phyloP scores from a whole-genome alignment of 768 basidiomycete genomes.

The Gyrodon lividus region DNA sequence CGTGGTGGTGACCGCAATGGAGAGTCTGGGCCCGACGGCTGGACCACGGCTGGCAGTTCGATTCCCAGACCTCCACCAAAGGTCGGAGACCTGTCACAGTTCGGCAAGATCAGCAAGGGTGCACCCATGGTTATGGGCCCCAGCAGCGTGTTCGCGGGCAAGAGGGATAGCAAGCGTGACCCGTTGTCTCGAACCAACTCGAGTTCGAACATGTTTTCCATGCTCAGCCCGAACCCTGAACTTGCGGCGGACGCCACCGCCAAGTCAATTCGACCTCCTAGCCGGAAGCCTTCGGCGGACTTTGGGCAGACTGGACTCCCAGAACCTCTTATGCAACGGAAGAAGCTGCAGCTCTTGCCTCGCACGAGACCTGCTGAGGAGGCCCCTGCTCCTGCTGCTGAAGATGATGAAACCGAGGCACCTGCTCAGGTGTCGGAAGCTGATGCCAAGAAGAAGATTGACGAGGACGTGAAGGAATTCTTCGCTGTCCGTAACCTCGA shows the following conservation, averaged over 20 bases:
- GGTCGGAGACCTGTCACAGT: slow-evolving; percentile 83
- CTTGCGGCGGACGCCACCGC: slow-evolving; percentile 49
- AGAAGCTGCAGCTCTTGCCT: slow-evolving; percentile 71
- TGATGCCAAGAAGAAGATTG: slow-evolving; percentile 72
- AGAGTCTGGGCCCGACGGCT: slow-evolving; percentile 77
- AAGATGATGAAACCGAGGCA: slow-evolving; percentile 52
- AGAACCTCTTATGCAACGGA: slow-evolving; percentile 55
- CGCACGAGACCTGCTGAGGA: slow-evolving; percentile 57
- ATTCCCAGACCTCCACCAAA: slow-evolving; percentile 62
- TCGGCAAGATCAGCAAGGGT: slow-evolving; percentile 81
- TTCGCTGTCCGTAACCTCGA: slow-evolving; percentile 79
- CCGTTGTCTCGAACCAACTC: slow-evolving; percentile 80
- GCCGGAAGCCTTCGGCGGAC: slow-evolving; percentile 52
- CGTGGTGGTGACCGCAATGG: slow-evolving; percentile 74
- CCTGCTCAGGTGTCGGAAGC: slow-evolving; percentile 56
- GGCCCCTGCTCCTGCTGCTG: slow-evolving; percentile 43
- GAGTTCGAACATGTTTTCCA: slow-evolving; percentile 83
- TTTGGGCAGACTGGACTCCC: slow-evolving; percentile 43
- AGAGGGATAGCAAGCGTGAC: slow-evolving; percentile 68
- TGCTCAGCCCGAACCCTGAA: slow-evolving; percentile 68
- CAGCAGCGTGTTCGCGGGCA: slow-evolving; percentile 76
- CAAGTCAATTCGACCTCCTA: slow-evolving; percentile 53
- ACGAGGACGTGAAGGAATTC: slow-evolving; percentile 83
- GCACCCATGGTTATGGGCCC: slow-evolving; percentile 79
- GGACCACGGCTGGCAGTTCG: slow-evolving; percentile 66